Evolutionary conservation across 805 yeast species (phyloP).

Genomic region (Zygosaccharomyces gambellarensis): DNA sequence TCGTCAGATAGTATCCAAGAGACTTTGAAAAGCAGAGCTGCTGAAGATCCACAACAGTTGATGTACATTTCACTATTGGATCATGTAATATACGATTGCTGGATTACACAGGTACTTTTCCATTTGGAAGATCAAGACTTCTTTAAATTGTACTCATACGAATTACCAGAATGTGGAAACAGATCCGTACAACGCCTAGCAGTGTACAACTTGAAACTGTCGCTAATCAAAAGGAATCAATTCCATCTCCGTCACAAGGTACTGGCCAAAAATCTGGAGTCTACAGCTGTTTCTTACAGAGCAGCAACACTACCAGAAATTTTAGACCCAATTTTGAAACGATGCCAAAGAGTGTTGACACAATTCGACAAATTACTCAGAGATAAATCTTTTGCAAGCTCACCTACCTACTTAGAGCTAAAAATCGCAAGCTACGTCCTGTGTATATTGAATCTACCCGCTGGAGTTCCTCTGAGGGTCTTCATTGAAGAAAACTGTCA

Average conservation of each 20-base stretch:
- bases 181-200: slow-evolving; percentile 11
- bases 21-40: slow-evolving; percentile 33
- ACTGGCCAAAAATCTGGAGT: slow-evolving; percentile 17
- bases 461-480: slow-evolving; percentile 7
- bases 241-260: slow-evolving; percentile 38
- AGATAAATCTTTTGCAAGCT: slow-evolving; percentile 6
- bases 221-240: slow-evolving; percentile 32
- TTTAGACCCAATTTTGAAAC: slow-evolving; percentile 15
- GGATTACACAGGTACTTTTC: slow-evolving; percentile 36
- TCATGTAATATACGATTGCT: slow-evolving; percentile 46
- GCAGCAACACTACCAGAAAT: slow-evolving; percentile 3
- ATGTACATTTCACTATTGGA: slow-evolving; percentile 43
- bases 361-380: slow-evolving; percentile 24
- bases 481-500: slow-evolving; percentile 12
- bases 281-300: slow-evolving; percentile 6
- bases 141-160: slow-evolving; percentile 21
- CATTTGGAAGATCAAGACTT: slow-evolving; percentile 21
- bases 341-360: slow-evolving; percentile 22
- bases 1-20: slow-evolving; percentile 37
- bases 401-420: slow-evolving; percentile 30
- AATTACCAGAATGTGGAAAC: neutral
- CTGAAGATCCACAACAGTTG: slow-evolving; percentile 30
- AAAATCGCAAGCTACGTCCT: slow-evolving; percentile 34
- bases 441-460: slow-evolving; percentile 22
- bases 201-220: slow-evolving; percentile 13